These are phyloP conservation scores for Phaseolus coccineus DNA, from an alignment of 331 rosid species.

Conservation along the genomic window DNA sequence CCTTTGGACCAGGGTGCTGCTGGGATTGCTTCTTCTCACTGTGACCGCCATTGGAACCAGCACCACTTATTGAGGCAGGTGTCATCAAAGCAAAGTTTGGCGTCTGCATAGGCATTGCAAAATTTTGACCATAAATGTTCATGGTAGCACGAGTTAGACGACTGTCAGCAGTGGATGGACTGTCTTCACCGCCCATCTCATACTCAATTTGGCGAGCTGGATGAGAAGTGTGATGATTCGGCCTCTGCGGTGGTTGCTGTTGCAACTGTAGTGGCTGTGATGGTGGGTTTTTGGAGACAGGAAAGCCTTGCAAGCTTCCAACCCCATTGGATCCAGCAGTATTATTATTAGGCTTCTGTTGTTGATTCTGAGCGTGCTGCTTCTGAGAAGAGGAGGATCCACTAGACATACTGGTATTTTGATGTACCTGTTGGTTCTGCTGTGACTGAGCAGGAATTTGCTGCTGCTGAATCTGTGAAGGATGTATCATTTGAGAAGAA, in stretches of 20 bases:
- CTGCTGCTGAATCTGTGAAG: conserved; percentile 79
- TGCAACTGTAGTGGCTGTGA: conserved; percentile 62
- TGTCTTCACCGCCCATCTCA: conserved; percentile 84
- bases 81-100: conserved; percentile 80
- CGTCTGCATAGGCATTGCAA: conserved; percentile 76
- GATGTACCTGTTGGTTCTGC: conserved; percentile 79
- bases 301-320: conserved; percentile 83
- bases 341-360: conserved; percentile 68
- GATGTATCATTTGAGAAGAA: conserved; percentile 85
- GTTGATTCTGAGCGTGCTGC: conserved; percentile 87
- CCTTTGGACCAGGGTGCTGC: conserved; percentile 68
- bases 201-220: conserved; percentile 73
- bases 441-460: conserved; percentile 70
- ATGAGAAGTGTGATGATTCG: conserved; percentile 61
- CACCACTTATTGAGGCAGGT: conserved; percentile 64
- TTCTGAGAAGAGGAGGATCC: conserved; percentile 86
- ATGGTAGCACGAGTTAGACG: conserved; percentile 63
- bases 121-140: conserved; percentile 78
- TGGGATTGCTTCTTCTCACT: conserved; percentile 72
- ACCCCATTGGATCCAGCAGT: conserved; percentile 53
- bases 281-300: conserved; percentile 69
- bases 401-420: conserved; percentile 69
- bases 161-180: conserved; percentile 92
- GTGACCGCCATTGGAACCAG: conserved; percentile 55
- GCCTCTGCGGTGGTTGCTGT: conserved; percentile 66